A percentile compares a stretch with the other conserved stretches of the same genome.
These are phyloP conservation scores for Coniochaeta sp. DNA, from an alignment of 2,329 filamentous ascomycete genomes.

Conservation along the genomic window DNA sequence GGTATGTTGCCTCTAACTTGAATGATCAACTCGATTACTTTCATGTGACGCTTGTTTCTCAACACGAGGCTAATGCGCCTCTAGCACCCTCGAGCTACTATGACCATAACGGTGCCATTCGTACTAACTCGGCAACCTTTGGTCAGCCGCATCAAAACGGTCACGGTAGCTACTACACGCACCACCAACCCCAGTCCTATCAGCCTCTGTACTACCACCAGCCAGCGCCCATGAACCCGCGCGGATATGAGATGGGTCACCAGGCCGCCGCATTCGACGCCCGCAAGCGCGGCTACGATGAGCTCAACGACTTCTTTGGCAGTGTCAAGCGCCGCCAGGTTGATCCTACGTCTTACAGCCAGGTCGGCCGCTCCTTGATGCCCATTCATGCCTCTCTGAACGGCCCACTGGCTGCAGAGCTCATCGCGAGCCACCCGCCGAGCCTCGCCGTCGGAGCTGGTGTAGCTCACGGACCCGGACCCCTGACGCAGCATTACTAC, in stretches of 20 bases:
- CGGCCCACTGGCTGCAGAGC: conserved; percentile 44
- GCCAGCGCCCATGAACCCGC: conserved; percentile 43
- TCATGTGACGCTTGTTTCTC: neutral
- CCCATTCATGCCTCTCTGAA: conserved; percentile 67
- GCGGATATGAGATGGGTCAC: conserved; percentile 50
- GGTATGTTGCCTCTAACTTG: conserved; percentile 29
- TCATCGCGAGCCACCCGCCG: conserved; percentile 34
- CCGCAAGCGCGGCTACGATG: conserved; percentile 77
- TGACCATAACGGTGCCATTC: conserved; percentile 58
- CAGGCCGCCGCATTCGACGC: conserved; percentile 47
- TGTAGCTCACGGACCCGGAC: conserved; percentile 44
- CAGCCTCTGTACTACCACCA: conserved; percentile 74
- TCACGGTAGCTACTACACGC: conserved; percentile 54
- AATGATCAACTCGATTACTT: neutral
- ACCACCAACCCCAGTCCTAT: conserved; percentile 42
- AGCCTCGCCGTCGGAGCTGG: conserved; percentile 45
- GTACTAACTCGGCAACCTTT: conserved; percentile 46
- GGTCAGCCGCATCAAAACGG: conserved; percentile 46
- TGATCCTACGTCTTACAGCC: conserved; percentile 80
- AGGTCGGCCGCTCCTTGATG: conserved; percentile 83
- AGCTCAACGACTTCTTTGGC: conserved; percentile 88
- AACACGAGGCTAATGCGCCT: conserved; percentile 33
- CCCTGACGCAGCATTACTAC: conserved; percentile 73
- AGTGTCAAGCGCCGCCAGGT: conserved; percentile 87
- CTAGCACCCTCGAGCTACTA: conserved; percentile 52